Evolutionary conservation across 768 basidiomycete genomes (phyloP), one percentile per base, ranked within the genome.

Genomic region (Astraeus odoratus): DNA sequence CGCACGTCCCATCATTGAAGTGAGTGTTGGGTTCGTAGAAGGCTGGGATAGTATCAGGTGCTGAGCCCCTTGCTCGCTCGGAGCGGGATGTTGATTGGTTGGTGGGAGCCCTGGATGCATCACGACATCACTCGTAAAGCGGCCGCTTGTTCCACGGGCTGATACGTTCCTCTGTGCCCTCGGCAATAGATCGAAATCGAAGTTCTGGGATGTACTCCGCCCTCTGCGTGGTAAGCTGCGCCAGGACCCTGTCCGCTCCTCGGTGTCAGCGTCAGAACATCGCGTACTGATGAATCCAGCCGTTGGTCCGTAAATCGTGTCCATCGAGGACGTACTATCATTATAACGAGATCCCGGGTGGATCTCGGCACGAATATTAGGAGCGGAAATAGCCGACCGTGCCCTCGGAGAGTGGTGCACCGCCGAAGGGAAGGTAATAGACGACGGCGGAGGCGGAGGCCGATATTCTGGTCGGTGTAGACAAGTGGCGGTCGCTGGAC

Each of bases 401-500:
- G 12, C 7, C n/a, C 53, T 49, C 6, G 49, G 35, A 12, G 49
- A 59, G 5, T 40, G 8, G 20, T 60, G 49, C 5, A 35, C 56
- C 1, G 58, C 40, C 5, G 62, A 42, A 16, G 54, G 2, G 39
- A 56, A 53, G 2, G 51, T 24, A 8, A 63, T 19, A 1, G 55
- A 56, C 29, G 59, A 44, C 12, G 45, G 57, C 10, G 52, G 39
- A 0, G 47, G 13, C 25, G 25, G 39, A 18, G 47, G 25, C 8
- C 52, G 56, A 26, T 63, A 65, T 25, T 63, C 56, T n/a, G 50
- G 66, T 37, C 53, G 51, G 19, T 65, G 48, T 5, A 67, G 53
- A 47, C 61, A 64, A 2, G 69, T 64, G 15, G 70, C 66, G 1
- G 69, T 73, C 12, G 71, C 70, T 13, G 70, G 71, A 1, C 72